Base-by-base conservation (phyloP, 768 basidiomycete species). In the Fistulinella prunicolor region DNA sequence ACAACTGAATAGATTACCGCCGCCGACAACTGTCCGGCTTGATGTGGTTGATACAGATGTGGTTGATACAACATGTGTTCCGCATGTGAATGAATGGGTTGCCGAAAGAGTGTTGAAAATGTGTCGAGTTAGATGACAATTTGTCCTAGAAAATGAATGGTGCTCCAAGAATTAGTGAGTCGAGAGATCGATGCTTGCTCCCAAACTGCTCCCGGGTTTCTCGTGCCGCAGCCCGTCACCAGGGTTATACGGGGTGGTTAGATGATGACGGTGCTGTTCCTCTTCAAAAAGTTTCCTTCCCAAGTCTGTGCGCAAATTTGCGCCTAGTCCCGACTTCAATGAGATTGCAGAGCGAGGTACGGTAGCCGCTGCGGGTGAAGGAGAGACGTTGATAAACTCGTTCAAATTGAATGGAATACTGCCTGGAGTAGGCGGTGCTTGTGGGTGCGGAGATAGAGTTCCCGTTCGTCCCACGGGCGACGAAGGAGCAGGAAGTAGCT, bases 381-480 rank as follows among this genome's bases (percentile, higher is more conserved):
- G 84, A 21, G 85, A 86, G 30, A 82, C 82, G 55, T 88, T 81
- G 60, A 87, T 80, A 61, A 81, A 89, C 48, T 88, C 86, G 54
- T 77, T 77, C 49, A 86, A 71, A 62, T 86, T 83, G 67, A 88
- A 86, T 66, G 57, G 66, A 56, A 54, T 66, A 32, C 55, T 57
- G 30, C 52, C 67, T 22, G 71, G 70, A 3, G 70, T 70, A 7
- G 71, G 70, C 36, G 72, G 61, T 9, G 62, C 65, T 28, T 67
- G 62, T 5, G 70, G 65, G 36, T 70, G 56, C 8, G 51, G 37
- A 16, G 51, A 54, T 26, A 61, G 39, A 13, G 44, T 7, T 20
- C 62, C 67, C 14, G 53, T 38, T n/a, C 26, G 56, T 40, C 54
- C 56, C 22, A 65, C 34, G 42, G 65, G 61, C 13, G 63, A 66